These are phyloP conservation scores for Cylindrotheca fusiformis DNA, from an alignment of 108 stramenopile species.

Conservation along the genomic window DNA sequence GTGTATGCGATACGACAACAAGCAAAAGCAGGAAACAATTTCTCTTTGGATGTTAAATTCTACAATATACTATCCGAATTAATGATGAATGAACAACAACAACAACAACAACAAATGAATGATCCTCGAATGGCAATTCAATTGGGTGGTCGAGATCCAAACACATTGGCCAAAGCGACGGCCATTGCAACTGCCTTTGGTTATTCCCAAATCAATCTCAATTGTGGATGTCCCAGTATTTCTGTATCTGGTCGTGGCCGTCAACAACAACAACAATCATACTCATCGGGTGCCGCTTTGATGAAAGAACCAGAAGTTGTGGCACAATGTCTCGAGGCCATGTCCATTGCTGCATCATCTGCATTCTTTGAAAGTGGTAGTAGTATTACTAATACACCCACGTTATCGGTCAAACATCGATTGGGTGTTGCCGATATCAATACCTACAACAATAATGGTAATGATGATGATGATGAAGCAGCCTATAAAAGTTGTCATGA, in stretches of 20 bases:
- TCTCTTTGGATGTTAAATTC: not conserved
- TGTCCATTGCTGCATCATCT: slow-evolving; percentile 14
- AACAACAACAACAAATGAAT: not conserved
- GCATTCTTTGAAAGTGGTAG: not conserved
- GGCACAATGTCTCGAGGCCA: slow-evolving; percentile 16
- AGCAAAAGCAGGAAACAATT: not conserved
- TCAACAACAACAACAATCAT: too few relatives aligned
- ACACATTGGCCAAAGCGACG: slow-evolving; percentile 18
- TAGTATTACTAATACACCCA: not conserved
- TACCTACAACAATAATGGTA: slow-evolving; percentile 25
- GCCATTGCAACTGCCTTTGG: slow-evolving; percentile 39
- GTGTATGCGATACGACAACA: not conserved
- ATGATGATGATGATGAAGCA: slow-evolving; percentile 23
- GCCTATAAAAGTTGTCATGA: slow-evolving; percentile 20
- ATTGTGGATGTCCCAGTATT: slow-evolving; percentile 49
- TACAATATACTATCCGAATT: not conserved
- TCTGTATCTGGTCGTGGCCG: slow-evolving; percentile 24
- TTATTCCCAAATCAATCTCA: slow-evolving; percentile 32
- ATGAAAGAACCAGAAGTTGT: slow-evolving; percentile 39
- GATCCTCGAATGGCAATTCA: slow-evolving; percentile 22
- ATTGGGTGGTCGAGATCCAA: slow-evolving; percentile 39
- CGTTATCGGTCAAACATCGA: slow-evolving; percentile 45
- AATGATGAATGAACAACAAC: not conserved
- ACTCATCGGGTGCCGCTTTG: slow-evolving; percentile 32
- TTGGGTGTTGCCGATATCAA: slow-evolving; percentile 28